phyloP scores from a whole-genome alignment of 805 yeast species.

The Wickerhamomyces queroliae region DNA sequence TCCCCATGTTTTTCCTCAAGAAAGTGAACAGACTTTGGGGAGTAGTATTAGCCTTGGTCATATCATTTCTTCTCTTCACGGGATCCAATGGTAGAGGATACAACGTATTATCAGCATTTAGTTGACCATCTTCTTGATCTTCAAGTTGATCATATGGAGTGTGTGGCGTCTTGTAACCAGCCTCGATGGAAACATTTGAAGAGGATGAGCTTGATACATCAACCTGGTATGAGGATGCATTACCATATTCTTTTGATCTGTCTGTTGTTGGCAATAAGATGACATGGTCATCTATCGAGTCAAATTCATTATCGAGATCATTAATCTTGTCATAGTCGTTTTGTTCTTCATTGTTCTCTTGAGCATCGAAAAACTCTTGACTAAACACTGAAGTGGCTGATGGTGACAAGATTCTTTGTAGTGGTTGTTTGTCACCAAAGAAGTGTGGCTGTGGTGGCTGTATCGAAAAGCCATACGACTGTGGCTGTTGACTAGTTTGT shows the following conservation, averaged over 20 bases:
- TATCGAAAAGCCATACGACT: too few relatives aligned
- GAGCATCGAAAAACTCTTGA: conserved; percentile 64
- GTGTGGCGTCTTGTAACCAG: conserved; percentile 16
- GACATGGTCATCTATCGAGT: conserved; percentile 13
- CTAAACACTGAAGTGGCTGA: conserved; percentile 49
- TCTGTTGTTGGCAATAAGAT: conserved; percentile 13
- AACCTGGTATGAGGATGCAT: conserved; percentile 11
- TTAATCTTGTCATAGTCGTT: conserved; percentile 24
- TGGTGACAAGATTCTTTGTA: conserved; percentile 31
- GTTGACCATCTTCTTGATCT: conserved; percentile 2
- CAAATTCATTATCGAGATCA: conserved; percentile 11
- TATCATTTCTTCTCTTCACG: conserved; percentile 50
- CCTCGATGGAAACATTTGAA: conserved; percentile 5
- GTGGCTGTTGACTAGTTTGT: too few relatives aligned
- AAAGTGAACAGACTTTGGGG: conserved; percentile 84
- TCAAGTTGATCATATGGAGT: conserved; percentile 1
- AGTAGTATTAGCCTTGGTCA: conserved; percentile 49
- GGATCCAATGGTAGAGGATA: conserved; percentile 60
- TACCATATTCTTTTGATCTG: conserved; percentile 1
- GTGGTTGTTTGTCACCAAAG: too few relatives aligned
- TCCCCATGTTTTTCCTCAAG: conserved; percentile 86
- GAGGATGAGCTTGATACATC: conserved; percentile 11
- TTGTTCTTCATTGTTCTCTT: conserved; percentile 45
- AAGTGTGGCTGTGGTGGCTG: too few relatives aligned
- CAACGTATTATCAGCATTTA: conserved; percentile 31